Evolutionary conservation across 306 rosid genomes (phyloP).

Genomic region (Prinsepia uniflora): DNA sequence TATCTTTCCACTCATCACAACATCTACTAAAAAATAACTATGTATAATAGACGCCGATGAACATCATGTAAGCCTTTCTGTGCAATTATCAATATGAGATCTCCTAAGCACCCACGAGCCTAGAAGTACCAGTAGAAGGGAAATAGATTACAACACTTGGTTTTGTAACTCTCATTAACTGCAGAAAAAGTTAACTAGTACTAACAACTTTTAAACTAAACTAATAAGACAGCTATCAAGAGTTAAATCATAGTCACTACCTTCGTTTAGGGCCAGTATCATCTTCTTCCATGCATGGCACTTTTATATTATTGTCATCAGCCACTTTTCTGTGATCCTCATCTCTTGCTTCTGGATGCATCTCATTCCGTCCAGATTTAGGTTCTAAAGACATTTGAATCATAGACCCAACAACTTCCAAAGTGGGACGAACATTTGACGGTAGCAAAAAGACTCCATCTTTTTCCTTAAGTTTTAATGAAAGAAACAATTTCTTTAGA

Average conservation of each 20-base stretch:
- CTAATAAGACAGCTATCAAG: neutral
- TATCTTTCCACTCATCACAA: neutral
- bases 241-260: conserved; percentile 31
- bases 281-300: conserved; percentile 38
- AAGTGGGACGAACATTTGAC: conserved; percentile 55
- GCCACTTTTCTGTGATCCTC: conserved; percentile 27
- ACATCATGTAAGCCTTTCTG: neutral
- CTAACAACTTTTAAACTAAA: neutral
- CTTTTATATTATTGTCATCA: conserved; percentile 28
- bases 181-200: neutral
- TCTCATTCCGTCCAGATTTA: conserved; percentile 32
- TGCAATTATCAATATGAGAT: neutral
- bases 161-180: neutral
- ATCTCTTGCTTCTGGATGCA: conserved; percentile 33
- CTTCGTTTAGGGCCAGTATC: conserved; percentile 51
- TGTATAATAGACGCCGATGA: neutral
- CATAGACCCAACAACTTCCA: conserved; percentile 67
- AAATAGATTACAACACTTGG: neutral
- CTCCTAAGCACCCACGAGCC: neutral
- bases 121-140: neutral
- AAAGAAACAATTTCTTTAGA: conserved; percentile 64
- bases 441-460: conserved; percentile 66
- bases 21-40: neutral
- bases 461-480: conserved; percentile 61
- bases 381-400: conserved; percentile 37